These are phyloP conservation scores for Trichoderma lentiforme DNA, from an alignment of 2,329 filamentous ascomycete genomes.

Conservation along the genomic window DNA sequence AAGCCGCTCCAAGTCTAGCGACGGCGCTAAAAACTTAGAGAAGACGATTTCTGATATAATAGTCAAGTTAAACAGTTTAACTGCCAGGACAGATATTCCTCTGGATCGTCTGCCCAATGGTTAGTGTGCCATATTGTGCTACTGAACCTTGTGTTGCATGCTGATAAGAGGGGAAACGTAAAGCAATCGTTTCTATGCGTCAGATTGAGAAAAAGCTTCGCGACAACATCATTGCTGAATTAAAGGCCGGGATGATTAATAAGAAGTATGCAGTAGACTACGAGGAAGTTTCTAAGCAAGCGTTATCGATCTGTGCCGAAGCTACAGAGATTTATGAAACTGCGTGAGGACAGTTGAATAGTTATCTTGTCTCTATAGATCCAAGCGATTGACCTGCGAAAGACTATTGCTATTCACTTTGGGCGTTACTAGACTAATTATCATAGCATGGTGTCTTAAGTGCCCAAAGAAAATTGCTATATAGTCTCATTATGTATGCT, in stretches of 20 bases:
- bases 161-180: neutral
- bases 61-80: neutral
- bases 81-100: neutral
- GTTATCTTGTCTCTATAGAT: neutral
- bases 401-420: no score
- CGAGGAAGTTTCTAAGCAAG: neutral
- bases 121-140: neutral
- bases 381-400: neutral
- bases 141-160: neutral
- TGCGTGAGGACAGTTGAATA: neutral
- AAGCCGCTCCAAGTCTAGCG: neutral
- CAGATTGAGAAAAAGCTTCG: neutral
- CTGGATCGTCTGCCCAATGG: neutral
- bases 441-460: no score
- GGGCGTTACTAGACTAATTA: no score
- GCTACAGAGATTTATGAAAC: neutral
- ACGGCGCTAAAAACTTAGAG: neutral
- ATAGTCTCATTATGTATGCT: no score
- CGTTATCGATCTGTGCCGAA: neutral
- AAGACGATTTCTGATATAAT: neutral
- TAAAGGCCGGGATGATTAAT: neutral
- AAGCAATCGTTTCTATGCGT: neutral
- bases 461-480: no score
- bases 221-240: neutral
- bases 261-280: neutral